Evolutionary conservation across 148 eudicot species (phyloP).

Genomic region (Diospyros lotus): DNA sequence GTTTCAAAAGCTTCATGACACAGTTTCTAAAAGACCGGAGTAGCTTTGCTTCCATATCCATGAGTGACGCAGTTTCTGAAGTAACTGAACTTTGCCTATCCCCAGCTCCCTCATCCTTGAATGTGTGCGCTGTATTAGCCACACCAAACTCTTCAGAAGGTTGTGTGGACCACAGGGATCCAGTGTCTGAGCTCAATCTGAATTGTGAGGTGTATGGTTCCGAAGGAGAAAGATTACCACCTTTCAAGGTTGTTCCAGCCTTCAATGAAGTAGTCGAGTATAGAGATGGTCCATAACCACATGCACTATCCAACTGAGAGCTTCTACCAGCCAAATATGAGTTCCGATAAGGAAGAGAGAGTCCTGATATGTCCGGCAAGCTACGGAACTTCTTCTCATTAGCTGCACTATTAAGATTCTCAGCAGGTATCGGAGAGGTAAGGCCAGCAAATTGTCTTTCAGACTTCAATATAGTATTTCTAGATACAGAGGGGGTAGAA

Average conservation of each 20-base stretch:
- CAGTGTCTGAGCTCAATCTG: constrained; percentile 40
- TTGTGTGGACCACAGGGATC: constrained; percentile 70
- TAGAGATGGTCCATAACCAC: constrained; percentile 38
- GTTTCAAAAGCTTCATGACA: constrained; percentile 71
- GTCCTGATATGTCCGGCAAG: constrained; percentile 81
- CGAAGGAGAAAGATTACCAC: constrained; percentile 55
- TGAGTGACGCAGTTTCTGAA: constrained; percentile 42
- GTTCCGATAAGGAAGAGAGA: constrained; percentile 42
- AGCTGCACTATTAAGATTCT: constrained; percentile 21
- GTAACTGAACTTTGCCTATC: constrained; percentile 21
- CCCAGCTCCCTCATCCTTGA: constrained; percentile 27
- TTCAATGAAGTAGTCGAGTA: constrained; percentile 38
- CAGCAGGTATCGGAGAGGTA: constrained; percentile 32
- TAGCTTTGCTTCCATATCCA: constrained; percentile 62
- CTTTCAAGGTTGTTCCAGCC: constrained; percentile 45
- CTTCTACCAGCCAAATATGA: constrained; percentile 32
- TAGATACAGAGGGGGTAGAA: constrained; percentile 52
- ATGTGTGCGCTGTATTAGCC: constrained; percentile 32
- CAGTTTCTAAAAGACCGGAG: constrained; percentile 76
- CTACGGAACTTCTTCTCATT: constrained; percentile 76
- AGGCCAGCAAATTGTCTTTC: constrained; percentile 37
- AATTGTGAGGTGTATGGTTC: constrained; percentile 41
- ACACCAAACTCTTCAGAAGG: constrained; percentile 81
- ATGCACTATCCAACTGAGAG: constrained; percentile 38
- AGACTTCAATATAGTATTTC: constrained; percentile 54